Percentiles rank a stretch among this genome's conserved stretches.
Conservation (phyloP, 228 moss, liverwort and hornwort genomes). For the Sphagnum fallax region DNA sequence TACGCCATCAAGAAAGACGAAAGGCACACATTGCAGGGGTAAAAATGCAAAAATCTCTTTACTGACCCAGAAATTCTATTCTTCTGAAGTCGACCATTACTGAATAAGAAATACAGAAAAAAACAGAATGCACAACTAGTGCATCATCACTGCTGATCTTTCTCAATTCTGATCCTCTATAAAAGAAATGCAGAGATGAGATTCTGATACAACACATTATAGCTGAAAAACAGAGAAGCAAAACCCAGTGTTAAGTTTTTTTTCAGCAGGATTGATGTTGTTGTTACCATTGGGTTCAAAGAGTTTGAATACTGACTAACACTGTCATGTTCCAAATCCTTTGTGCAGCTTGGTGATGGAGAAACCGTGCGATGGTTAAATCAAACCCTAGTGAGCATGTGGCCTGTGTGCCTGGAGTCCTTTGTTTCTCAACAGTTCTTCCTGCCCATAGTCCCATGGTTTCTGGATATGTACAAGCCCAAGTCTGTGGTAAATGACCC, state of each 20-base stretch:
- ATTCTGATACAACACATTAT: not conserved
- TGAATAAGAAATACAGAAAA: no score
- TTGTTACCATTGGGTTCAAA: no score
- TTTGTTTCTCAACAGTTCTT: constrained; percentile 55
- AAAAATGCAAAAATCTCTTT: not conserved
- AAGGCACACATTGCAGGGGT: constrained; percentile 41
- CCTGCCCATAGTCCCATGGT: constrained; percentile 56
- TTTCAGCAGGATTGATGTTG: no score
- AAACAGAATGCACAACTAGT: no score
- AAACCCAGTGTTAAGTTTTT: no score
- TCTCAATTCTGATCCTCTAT: not conserved
- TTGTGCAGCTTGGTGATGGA: constrained; percentile 19
- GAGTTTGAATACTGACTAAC: no score
- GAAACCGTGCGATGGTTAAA: constrained; percentile 55
- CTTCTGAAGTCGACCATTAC: no score
- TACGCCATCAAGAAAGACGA: constrained; percentile 57
- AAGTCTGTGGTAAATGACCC: constrained; percentile 29
- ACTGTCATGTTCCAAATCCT: no score
- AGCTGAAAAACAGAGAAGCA: no score
- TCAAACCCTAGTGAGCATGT: constrained; percentile 41
- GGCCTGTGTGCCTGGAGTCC: constrained; percentile 44
- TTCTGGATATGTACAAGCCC: constrained; percentile 40
- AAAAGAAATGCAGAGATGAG: not conserved
- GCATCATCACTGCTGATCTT: not conserved
- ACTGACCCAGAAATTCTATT: no score